These are phyloP conservation scores for Trypanosoma mega DNA, from an alignment of 208 protist genomes.

Conservation along the genomic window DNA sequence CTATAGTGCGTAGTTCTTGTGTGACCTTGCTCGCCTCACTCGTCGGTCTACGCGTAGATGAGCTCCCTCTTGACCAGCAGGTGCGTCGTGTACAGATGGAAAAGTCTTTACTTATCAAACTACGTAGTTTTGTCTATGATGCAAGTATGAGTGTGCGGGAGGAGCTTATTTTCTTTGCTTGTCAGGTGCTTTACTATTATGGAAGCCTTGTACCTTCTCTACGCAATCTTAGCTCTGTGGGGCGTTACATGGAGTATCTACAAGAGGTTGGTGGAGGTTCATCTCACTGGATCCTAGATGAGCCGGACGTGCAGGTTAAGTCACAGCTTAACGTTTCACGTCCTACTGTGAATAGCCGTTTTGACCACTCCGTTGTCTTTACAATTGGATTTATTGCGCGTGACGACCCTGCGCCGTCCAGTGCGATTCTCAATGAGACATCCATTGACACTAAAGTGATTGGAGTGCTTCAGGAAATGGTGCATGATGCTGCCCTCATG, in stretches of 20 bases:
- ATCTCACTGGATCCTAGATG: constrained; percentile 55
- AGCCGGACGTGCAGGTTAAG: constrained; percentile 74
- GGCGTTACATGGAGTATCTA: constrained; percentile 52
- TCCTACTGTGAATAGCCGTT: constrained; percentile 76
- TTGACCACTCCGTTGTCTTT: constrained; percentile 72
- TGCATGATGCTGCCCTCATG: constrained; percentile 83
- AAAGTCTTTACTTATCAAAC: constrained; percentile 80
- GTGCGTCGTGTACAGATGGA: constrained; percentile 82
- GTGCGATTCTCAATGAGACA: constrained; percentile 25
- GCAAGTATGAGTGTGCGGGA: constrained; percentile 84
- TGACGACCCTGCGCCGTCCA: constrained; percentile 40
- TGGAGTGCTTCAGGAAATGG: constrained; percentile 50
- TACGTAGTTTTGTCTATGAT: constrained; percentile 78
- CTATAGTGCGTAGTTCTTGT: constrained; percentile 85
- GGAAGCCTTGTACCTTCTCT: constrained; percentile 22
- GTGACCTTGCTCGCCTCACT: constrained; percentile 83
- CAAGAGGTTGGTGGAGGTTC: constrained; percentile 32
- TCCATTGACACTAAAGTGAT: constrained; percentile 29
- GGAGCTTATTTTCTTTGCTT: constrained; percentile 86
- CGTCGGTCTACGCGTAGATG: constrained; percentile 60
- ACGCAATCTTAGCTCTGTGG: constrained; percentile 23
- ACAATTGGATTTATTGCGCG: constrained; percentile 40
- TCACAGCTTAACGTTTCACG: constrained; percentile 71
- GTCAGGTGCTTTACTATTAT: constrained; percentile 74
- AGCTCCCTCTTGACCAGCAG: constrained; percentile 54